Percentiles rank a stretch among this genome's conserved stretches.
These are phyloP conservation scores for Paramecium sonneborni DNA, from an alignment of 73 alveolate genomes.

Conservation along the genomic window DNA sequence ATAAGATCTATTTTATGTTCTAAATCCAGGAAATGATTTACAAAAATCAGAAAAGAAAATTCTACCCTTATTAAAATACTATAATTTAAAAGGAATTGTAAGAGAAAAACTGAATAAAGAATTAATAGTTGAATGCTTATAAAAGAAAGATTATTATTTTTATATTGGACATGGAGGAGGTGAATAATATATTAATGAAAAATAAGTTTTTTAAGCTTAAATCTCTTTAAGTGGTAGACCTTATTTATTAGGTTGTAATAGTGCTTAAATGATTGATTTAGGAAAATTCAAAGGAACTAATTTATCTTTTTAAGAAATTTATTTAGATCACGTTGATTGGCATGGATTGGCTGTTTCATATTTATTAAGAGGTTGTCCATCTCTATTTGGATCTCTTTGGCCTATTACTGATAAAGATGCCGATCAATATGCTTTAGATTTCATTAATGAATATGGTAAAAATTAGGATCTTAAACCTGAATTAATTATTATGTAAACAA, in stretches of 20 bases:
- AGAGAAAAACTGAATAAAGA: conserved; percentile 37
- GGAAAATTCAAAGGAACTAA: background rate
- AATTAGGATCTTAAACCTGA: background rate
- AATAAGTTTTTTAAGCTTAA: background rate
- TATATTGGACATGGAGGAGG: conserved; percentile 63
- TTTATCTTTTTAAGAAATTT: background rate
- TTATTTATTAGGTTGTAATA: conserved; percentile 30
- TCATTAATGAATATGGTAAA: background rate
- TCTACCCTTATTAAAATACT: background rate
- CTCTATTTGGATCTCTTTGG: conserved; percentile 48
- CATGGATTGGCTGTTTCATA: conserved; percentile 22
- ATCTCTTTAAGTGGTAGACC: conserved; percentile 14
- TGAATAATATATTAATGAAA: conserved; percentile 9
- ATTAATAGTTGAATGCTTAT: background rate
- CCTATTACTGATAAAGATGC: conserved; percentile 55
- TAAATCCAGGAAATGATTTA: conserved; percentile 43
- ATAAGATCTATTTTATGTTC: conserved; percentile 19
- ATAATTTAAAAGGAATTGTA: background rate
- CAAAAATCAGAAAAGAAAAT: conserved; percentile 1
- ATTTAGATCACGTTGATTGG: conserved; percentile 8
- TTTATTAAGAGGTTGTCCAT: conserved; percentile 42
- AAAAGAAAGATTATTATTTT: conserved; percentile 24
- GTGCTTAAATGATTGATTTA: conserved; percentile 37
- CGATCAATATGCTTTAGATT: conserved; percentile 25
- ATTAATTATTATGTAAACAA: background rate